Conservation (phyloP, 208 protist species). For the Wallacemonas sp. region DNA sequence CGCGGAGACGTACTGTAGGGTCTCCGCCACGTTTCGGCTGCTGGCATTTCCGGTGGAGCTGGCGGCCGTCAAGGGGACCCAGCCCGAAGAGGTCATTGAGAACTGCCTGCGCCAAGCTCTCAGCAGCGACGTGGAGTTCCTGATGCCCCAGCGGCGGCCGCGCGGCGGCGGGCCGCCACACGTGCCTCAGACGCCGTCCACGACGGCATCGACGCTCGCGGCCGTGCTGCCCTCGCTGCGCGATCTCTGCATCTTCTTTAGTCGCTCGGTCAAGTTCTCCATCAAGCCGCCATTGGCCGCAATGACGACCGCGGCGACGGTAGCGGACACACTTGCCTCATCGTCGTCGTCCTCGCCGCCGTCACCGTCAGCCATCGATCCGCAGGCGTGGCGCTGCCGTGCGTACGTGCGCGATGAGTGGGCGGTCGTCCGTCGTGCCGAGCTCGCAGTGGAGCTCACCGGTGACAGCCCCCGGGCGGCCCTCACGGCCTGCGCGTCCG, state of each 20-base stretch:
- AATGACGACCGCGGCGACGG: no score
- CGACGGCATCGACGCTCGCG: background rate
- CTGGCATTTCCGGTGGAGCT: constrained; percentile 87
- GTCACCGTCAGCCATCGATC: background rate
- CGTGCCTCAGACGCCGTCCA: background rate
- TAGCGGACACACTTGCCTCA: no score
- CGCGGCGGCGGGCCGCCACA: constrained; percentile 17
- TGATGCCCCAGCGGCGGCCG: constrained; percentile 26
- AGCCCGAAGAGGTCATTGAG: constrained; percentile 49
- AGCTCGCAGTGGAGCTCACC: constrained; percentile 40
- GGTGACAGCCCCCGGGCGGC: constrained; percentile 65
- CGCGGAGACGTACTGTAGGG: constrained; percentile 48
- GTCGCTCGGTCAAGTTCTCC: constrained; percentile 77
- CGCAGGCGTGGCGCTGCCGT: constrained; percentile 63
- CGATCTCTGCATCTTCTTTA: constrained; percentile 73
- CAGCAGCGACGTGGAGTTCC: constrained; percentile 80
- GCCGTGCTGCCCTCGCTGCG: constrained; percentile 70
- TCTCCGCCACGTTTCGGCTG: constrained; percentile 77
- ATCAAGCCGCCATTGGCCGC: constrained; percentile 59
- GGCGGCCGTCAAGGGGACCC: constrained; percentile 51
- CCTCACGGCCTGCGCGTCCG: constrained; percentile 54
- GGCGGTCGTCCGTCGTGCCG: constrained; percentile 47
- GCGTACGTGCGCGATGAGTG: constrained; percentile 89
- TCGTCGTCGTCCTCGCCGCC: background rate
- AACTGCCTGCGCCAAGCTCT: constrained; percentile 69